Conservation (phyloP, 495 filamentous ascomycete species). For the Jackrogersella minutella region DNA sequence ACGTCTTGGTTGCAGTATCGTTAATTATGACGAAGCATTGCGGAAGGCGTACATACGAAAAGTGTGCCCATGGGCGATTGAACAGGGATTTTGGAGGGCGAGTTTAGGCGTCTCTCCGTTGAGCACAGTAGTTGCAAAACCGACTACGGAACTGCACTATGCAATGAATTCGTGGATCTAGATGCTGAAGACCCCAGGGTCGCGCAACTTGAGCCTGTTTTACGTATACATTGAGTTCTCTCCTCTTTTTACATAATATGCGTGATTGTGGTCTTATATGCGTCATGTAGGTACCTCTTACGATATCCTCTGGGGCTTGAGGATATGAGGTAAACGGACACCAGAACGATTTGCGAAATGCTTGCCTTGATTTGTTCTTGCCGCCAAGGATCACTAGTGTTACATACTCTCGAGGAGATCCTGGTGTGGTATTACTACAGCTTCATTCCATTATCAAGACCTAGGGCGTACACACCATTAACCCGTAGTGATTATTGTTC, state of each 20-base stretch:
- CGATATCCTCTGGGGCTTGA: too few species aligned
- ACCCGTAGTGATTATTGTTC: neutral
- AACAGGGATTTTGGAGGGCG: constrained; percentile 7
- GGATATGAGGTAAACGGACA: neutral
- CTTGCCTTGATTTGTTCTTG: too few species aligned
- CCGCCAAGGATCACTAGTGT: too few species aligned
- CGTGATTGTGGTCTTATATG: neutral
- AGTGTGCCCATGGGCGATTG: constrained; percentile 11
- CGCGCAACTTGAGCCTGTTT: constrained; percentile 14
- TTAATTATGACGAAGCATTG: constrained; percentile 14
- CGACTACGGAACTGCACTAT: neutral
- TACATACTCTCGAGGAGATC: too few species aligned
- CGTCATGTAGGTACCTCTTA: neutral
- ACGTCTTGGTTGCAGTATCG: constrained; percentile 14
- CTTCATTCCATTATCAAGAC: too few species aligned
- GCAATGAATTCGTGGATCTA: constrained; percentile 27
- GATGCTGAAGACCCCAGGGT: constrained; percentile 27
- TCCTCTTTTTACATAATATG: neutral
- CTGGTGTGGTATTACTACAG: too few species aligned
- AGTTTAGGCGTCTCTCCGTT: constrained; percentile 11
- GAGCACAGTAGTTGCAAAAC: constrained; percentile 13
- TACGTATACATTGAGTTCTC: constrained; percentile 14
- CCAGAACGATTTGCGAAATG: neutral
- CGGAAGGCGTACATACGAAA: constrained; percentile 15
- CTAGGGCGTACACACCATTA: neutral